Percentiles rank a stretch among this genome's conserved stretches.
These are phyloP conservation scores for Rosa multiflora DNA, from an alignment of 306 rosid genomes.

Conservation along the genomic window DNA sequence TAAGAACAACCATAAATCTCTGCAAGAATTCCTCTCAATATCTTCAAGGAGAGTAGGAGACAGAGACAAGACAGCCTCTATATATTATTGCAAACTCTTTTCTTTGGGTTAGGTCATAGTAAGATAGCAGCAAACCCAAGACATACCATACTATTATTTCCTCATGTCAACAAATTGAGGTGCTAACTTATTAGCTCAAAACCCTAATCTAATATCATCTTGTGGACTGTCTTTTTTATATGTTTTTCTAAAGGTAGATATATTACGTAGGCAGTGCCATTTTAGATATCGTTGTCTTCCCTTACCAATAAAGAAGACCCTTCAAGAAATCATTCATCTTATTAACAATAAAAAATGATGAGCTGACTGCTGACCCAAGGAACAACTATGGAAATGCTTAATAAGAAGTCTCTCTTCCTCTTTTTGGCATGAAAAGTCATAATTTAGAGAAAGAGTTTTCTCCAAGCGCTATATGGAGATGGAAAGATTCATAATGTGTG, in stretches of 20 bases:
- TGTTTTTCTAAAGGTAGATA: background rate
- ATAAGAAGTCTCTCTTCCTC: slow-evolving; percentile 1
- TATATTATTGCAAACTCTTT: slow-evolving; percentile 16
- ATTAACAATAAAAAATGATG: background rate
- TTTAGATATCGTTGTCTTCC: background rate
- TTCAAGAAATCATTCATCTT: background rate
- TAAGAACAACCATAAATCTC: slow-evolving; percentile 20
- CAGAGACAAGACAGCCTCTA: slow-evolving; percentile 25
- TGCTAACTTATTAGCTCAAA: background rate
- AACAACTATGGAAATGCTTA: background rate
- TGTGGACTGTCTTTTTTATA: background rate
- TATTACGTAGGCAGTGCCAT: background rate
- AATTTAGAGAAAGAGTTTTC: background rate
- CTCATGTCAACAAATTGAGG: slow-evolving; percentile 39
- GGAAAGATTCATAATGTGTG: background rate
- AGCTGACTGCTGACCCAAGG: background rate
- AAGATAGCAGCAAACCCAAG: slow-evolving; percentile 18
- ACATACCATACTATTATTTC: slow-evolving; percentile 3
- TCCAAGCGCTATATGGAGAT: slow-evolving; percentile 12
- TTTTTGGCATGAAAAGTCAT: slow-evolving; percentile 4
- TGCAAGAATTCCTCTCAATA: slow-evolving; percentile 3
- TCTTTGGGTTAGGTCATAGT: slow-evolving; percentile 22
- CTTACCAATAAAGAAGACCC: background rate
- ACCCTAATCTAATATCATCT: slow-evolving; percentile 4
- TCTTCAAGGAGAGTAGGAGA: slow-evolving; percentile 9